Evolutionary conservation across 805 yeast species (phyloP), one percentile per base, ranked within the genome.

Genomic region (Schwanniomyces occidentalis): DNA sequence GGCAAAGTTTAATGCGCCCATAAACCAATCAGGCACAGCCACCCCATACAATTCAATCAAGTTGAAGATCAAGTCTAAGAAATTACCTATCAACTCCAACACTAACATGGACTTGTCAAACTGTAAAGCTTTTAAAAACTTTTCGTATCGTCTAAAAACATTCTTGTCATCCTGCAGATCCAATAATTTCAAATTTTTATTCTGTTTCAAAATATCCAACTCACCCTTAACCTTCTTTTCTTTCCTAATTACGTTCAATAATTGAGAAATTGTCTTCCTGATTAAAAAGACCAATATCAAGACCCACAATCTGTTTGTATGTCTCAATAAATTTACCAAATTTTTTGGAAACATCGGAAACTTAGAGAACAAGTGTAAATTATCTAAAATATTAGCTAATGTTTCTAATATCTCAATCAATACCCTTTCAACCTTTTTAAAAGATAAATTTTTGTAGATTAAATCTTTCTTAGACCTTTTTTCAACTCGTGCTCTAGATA

Each of bases 221-320:
- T 68, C 74, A 13, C 51, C 42, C 29, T 58, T 52, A n/a, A 66
- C 62, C 45, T 65, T 68, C 5, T 45, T 46, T 35, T 66, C 69
- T 37, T 62, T 65, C 16, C 61, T 50, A n/a, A 59, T 47, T 14
- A 68, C 61, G 41, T 68, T 68, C 9, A 65, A 46, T 31, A 68
- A 58, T 45, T 68, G 74, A 2, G 71, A 61, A 5, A 64, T 40
- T 7, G 73, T 66, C 37, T 67, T 67, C 24, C 72, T 44, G 14
- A 68, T 61, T 46, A 68, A 55, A 31, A 68, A 68, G 4, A 68
- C 46, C 41, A 68, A 48, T 8, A 68, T 61, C 15, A 68, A 48
- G 24, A 68, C 60, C 74, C 74, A 68, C 27, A 68, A 42, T 41
- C 63, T 64, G 45, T 68, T 68, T 37, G 74, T 68, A 34, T 67